Conservation (phyloP, 2,329 filamentous ascomycete genomes). For the Didymella lethalis region DNA sequence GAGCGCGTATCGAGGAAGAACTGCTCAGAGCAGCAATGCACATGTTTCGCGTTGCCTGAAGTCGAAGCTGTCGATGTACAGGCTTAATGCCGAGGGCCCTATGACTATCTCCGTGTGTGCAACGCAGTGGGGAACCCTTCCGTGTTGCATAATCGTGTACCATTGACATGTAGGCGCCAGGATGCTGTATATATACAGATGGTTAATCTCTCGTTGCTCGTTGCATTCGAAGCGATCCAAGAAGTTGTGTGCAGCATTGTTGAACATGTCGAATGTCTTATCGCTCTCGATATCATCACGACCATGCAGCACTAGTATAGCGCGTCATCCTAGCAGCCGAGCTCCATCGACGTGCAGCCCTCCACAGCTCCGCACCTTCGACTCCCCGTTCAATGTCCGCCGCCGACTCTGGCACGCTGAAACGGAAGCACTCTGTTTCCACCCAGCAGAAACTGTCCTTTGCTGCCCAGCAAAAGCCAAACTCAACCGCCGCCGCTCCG, state of each 20-base stretch:
- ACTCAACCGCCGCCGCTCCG: slow-evolving; percentile 32
- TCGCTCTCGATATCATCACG: slow-evolving; percentile 17
- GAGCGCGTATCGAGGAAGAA: too few relatives aligned
- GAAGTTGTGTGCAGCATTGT: background rate
- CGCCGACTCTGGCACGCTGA: slow-evolving; percentile 40
- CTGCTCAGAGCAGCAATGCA: too few relatives aligned
- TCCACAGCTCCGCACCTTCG: slow-evolving; percentile 29
- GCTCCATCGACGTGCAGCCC: slow-evolving; percentile 27
- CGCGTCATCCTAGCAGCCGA: slow-evolving; percentile 40
- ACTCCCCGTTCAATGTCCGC: slow-evolving; percentile 43
- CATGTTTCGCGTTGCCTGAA: too few relatives aligned
- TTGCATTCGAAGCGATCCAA: background rate
- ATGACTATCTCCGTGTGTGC: background rate
- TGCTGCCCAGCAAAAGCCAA: slow-evolving; percentile 47
- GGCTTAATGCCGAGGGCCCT: background rate
- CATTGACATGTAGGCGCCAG: background rate
- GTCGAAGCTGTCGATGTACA: background rate
- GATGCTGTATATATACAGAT: background rate
- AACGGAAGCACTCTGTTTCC: slow-evolving; percentile 49
- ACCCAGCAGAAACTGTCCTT: slow-evolving; percentile 50
- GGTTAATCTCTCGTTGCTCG: background rate
- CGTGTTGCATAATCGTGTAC: background rate
- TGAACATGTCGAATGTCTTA: background rate
- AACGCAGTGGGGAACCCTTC: background rate
- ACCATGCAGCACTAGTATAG: slow-evolving; percentile 23